Conservation (phyloP, 2,329 filamentous ascomycete genomes). For the Fusarium beomiforme region DNA sequence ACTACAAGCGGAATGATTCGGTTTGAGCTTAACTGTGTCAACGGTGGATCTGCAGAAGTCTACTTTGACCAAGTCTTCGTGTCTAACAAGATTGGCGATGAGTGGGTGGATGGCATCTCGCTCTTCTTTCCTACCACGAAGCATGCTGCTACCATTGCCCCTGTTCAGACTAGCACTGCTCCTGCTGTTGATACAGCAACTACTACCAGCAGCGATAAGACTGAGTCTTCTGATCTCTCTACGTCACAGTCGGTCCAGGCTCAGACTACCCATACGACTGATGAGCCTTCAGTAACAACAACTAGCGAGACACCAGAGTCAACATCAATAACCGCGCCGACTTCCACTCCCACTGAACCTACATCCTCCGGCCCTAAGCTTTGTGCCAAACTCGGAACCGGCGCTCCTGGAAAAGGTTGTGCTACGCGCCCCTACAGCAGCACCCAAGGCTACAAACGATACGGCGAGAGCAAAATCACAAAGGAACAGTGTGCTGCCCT, state of each 20-base stretch:
- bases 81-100: constrained; percentile 31
- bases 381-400: constrained; percentile 25
- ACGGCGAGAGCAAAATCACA: constrained; percentile 17
- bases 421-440: constrained; percentile 32
- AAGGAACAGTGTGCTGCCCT: constrained; percentile 33
- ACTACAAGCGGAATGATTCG: constrained; percentile 29
- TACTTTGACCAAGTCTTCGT: constrained; percentile 40
- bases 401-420: constrained; percentile 25
- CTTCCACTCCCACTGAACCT: not conserved
- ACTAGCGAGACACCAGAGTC: not conserved
- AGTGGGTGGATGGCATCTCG: constrained; percentile 30
- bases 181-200: not conserved
- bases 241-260: not conserved
- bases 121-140: constrained; percentile 26
- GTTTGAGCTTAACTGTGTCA: constrained; percentile 31
- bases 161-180: constrained; percentile 11
- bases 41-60: constrained; percentile 32
- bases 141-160: constrained; percentile 7
- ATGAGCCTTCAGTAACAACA: not conserved
- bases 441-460: constrained; percentile 27
- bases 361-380: constrained; percentile 7
- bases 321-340: not conserved
- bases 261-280: not conserved
- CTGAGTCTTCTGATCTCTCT: not conserved
- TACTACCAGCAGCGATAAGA: not conserved